Percentiles rank a stretch among this genome's conserved stretches.
These are phyloP conservation scores for Globisporangium carolinianum DNA, from an alignment of 352 stramenopile genomes.

Conservation along the genomic window DNA sequence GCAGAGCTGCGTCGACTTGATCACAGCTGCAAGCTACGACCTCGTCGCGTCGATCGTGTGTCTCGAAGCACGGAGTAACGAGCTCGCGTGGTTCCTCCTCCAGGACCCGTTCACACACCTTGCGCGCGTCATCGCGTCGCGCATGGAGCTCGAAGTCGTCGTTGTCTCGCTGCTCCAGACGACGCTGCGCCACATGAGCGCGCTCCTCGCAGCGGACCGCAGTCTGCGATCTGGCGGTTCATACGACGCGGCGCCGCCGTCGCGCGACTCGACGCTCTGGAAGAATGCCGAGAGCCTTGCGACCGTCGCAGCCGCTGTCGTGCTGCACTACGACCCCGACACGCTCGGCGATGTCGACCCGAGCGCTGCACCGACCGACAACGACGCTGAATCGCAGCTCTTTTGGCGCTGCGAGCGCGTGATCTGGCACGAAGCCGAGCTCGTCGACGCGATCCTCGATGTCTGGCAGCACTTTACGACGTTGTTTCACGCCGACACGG, in stretches of 20 bases:
- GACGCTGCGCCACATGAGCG: slow-evolving; percentile 73
- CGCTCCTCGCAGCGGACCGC: slow-evolving; percentile 63
- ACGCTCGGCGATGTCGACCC: slow-evolving; percentile 54
- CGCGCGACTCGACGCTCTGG: slow-evolving; percentile 70
- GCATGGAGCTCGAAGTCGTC: slow-evolving; percentile 56
- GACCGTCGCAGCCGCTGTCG: slow-evolving; percentile 61
- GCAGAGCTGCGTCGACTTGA: slow-evolving; percentile 53
- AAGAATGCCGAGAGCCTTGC: slow-evolving; percentile 75
- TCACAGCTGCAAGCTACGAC: slow-evolving; percentile 66
- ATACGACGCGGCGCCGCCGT: slow-evolving; percentile 34
- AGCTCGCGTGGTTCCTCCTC: slow-evolving; percentile 74
- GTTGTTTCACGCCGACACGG: slow-evolving; percentile 60
- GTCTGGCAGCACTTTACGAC: slow-evolving; percentile 80
- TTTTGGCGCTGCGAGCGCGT: slow-evolving; percentile 78
- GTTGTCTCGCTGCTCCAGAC: slow-evolving; percentile 68
- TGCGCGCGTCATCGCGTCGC: slow-evolving; percentile 53
- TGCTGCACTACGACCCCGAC: slow-evolving; percentile 79
- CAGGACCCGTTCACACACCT: slow-evolving; percentile 73
- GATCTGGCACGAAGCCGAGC: slow-evolving; percentile 67
- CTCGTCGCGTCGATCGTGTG: slow-evolving; percentile 81
- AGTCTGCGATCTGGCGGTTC: slow-evolving; percentile 40
- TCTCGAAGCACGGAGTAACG: slow-evolving; percentile 74
- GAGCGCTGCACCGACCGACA: slow-evolving; percentile 10
- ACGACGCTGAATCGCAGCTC: slow-evolving; percentile 1
- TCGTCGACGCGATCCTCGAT: slow-evolving; percentile 65